A percentile compares a stretch with the other conserved stretches of the same genome.
These are phyloP conservation scores for Mucuna pruriens DNA, from an alignment of 306 rosid genomes.

Conservation along the genomic window DNA sequence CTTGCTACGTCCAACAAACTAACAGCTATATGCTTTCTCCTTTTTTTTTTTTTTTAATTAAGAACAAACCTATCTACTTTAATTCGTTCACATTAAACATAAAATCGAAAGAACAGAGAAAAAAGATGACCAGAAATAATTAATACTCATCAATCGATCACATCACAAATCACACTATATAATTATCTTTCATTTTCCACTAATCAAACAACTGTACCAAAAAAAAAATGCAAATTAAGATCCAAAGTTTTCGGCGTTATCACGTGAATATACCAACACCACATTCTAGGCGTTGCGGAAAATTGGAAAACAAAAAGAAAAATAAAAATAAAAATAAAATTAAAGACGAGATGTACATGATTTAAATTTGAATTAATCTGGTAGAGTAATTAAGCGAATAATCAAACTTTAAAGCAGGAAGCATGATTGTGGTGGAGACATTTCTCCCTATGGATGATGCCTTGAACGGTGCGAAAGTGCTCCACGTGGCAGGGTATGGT, in stretches of 20 bases:
- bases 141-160: background rate
- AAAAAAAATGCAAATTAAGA: constrained; percentile 28
- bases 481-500: constrained; percentile 88
- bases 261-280: constrained; percentile 25
- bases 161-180: constrained; percentile 19
- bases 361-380: background rate
- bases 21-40: constrained; percentile 30
- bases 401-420: constrained; percentile 78
- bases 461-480: constrained; percentile 75
- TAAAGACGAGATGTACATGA: constrained; percentile 17
- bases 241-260: constrained; percentile 40
- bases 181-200: constrained; percentile 27
- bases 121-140: background rate
- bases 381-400: background rate
- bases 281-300: constrained; percentile 39
- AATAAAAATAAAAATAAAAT: background rate
- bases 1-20: constrained; percentile 25
- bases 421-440: constrained; percentile 54
- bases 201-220: constrained; percentile 28
- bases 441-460: constrained; percentile 60
- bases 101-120: background rate
- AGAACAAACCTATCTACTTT: constrained; percentile 11
- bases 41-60: background rate
- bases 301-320: background rate
- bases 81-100: constrained; percentile 24